phyloP scores from a whole-genome alignment of 129 eudicot species.

The Daucus carota region DNA sequence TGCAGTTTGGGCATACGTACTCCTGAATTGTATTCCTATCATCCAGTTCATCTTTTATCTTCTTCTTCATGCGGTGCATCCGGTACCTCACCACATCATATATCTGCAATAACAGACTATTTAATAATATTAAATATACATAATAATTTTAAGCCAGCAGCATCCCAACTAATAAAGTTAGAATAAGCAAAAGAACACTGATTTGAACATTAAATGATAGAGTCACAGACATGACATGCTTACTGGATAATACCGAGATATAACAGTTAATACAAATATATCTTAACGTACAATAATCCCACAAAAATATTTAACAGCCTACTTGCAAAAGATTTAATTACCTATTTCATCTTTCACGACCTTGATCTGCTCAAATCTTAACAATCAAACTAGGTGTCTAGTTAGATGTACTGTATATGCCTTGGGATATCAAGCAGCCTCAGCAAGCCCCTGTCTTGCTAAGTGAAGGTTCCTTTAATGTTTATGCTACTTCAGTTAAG shows the following conservation, averaged over 20 bases:
- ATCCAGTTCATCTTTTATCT: slow-evolving; percentile 85
- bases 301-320: neutral
- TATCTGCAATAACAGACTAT: slow-evolving; percentile 44
- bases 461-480: neutral
- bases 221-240: neutral
- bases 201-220: neutral
- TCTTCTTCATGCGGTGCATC: slow-evolving; percentile 87
- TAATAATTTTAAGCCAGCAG: slow-evolving; percentile 11
- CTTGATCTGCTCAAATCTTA: neutral
- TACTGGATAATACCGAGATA: neutral
- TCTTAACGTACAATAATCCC: neutral
- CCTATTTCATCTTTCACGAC: slow-evolving; percentile 2
- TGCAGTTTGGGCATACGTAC: slow-evolving; percentile 79
- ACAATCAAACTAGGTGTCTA: too few relatives aligned
- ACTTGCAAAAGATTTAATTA: neutral
- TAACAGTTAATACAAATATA: neutral
- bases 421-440: slow-evolving; percentile 14
- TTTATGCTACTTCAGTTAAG: too few relatives aligned
- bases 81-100: slow-evolving; percentile 97
- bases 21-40: slow-evolving; percentile 86
- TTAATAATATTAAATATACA: neutral
- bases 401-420: too few relatives aligned
- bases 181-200: slow-evolving; percentile 6
- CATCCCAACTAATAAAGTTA: slow-evolving; percentile 1
- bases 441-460: neutral